Evolutionary conservation across 768 basidiomycete genomes (phyloP), one percentile per base, ranked within the genome.

Genomic region (Xerocomellus dryophilus): DNA sequence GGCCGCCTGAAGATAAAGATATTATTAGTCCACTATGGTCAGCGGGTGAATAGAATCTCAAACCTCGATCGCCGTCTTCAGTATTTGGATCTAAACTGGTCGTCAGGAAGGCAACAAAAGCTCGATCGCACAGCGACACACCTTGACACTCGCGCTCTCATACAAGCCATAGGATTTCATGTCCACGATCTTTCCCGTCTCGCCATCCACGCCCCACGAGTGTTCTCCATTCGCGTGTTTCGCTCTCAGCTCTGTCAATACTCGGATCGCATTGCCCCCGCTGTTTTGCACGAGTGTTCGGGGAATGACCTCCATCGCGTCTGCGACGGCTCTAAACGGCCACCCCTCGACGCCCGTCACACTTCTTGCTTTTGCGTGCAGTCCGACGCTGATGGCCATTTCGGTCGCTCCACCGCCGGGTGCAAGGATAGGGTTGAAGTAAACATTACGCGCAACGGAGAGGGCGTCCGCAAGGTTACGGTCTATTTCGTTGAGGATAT

Each of bases 321-420:
- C 96, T 0, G 90, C 90, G 11, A 98, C 93, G 23, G 95, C 93
- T 42, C 88, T 76, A 74, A 86, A 94, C 9, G 94, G 93, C 78
- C 90, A 93, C 1, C 87, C 89, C 68, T 95, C 93, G 15, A 94
- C 88, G 14, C 96, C 95, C 15, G 85, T 85, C 54, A 97, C 78
- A 43, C 76, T 84, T 12, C 88, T 78, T 18, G 91, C 90, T 69
- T 86, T 90, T 9, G 81, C 78, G 45, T 90, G 88, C 60, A 98
- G 71, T 1, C 88, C 92, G 4, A 97, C 93, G 34, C 85, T 86
- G 71, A 98, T 86, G 0, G 96, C 97, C 93, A 98, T 98, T 76
- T 99, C 97, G 4, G 93, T 96, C 23, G 97, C 96, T 40, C 97
- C 96, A 18, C 96, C 95, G 7, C 96, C 96, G 0, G 96, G 96